Evolutionary conservation across 2,329 filamentous ascomycete species (phyloP).

Genomic region (Pseudonectria buxi): DNA sequence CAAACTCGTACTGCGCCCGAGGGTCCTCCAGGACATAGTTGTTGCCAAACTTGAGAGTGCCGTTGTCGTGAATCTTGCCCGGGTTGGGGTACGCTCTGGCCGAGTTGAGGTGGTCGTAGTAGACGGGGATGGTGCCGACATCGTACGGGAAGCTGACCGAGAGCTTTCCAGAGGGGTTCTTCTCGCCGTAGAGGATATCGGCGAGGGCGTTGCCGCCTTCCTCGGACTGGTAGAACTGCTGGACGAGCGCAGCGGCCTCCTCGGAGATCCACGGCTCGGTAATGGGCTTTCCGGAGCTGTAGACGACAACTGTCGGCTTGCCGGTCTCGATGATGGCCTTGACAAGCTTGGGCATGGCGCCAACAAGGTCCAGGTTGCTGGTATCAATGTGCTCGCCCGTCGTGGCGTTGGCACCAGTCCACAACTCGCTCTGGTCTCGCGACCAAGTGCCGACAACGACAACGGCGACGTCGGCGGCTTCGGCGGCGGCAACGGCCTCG

Average conservation of each 20-base stretch:
- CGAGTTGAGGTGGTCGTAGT: slow-evolving; percentile 67
- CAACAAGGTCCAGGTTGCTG: slow-evolving; percentile 57
- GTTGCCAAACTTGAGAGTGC: slow-evolving; percentile 56
- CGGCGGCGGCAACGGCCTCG: slow-evolving; percentile 58
- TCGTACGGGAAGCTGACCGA: slow-evolving; percentile 61
- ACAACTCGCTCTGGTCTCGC: slow-evolving; percentile 65
- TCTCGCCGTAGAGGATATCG: slow-evolving; percentile 57
- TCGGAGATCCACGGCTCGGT: slow-evolving; percentile 67
- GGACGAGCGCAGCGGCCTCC: slow-evolving; percentile 57
- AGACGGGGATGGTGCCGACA: slow-evolving; percentile 60
- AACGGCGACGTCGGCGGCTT: slow-evolving; percentile 63
- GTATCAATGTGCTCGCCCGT: slow-evolving; percentile 70
- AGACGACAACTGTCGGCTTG: slow-evolving; percentile 61
- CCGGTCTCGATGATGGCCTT: slow-evolving; percentile 60
- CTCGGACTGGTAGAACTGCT: slow-evolving; percentile 70
- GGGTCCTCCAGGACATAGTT: slow-evolving; percentile 58
- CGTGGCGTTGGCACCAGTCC: slow-evolving; percentile 64
- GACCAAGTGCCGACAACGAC: slow-evolving; percentile 72
- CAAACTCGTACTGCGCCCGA: slow-evolving; percentile 56
- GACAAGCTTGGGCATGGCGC: slow-evolving; percentile 61
- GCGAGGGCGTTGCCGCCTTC: slow-evolving; percentile 61
- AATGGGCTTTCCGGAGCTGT: slow-evolving; percentile 63
- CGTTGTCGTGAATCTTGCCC: slow-evolving; percentile 48
- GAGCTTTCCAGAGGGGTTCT: slow-evolving; percentile 60
- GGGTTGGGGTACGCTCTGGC: slow-evolving; percentile 48